phyloP scores from a whole-genome alignment of 1,284 basidiomycete species.

The Malassezia globosa region DNA sequence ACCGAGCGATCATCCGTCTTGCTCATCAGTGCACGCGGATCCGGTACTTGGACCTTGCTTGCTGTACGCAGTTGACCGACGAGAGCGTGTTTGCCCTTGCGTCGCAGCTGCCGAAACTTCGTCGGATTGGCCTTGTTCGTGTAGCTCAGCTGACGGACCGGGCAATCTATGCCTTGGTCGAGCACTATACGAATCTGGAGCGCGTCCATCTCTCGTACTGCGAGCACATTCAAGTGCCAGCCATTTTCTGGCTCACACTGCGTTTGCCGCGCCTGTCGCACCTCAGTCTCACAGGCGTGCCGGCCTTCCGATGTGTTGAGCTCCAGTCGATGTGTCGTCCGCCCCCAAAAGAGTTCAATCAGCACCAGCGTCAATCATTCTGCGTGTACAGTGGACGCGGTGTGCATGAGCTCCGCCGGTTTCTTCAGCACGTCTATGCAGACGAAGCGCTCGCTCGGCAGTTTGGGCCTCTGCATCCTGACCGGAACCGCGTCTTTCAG shows the following conservation, averaged over 20 bases:
- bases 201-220: constrained; percentile 95
- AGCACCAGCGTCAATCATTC: constrained; percentile 79
- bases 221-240: constrained; percentile 82
- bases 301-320: constrained; percentile 72
- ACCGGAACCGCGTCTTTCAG: constrained; percentile 6
- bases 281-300: constrained; percentile 88
- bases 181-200: constrained; percentile 63
- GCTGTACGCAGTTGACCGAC: constrained; percentile 83
- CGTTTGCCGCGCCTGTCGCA: constrained; percentile 80
- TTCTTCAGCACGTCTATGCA: constrained; percentile 25
- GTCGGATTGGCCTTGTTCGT: constrained; percentile 86
- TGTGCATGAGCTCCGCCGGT: constrained; percentile 68
- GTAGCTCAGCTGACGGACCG: constrained; percentile 83
- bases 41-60: constrained; percentile 91
- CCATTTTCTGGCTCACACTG: constrained; percentile 78
- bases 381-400: constrained; percentile 94
- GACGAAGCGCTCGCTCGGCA: constrained; percentile 24
- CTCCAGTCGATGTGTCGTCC: constrained; percentile 80
- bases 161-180: constrained; percentile 72
- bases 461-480: constrained; percentile 25
- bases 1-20: constrained; percentile 70
- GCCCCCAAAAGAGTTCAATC: constrained; percentile 84
- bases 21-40: constrained; percentile 81
- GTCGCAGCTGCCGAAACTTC: constrained; percentile 68
- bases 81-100: constrained; percentile 85